phyloP scores from a whole-genome alignment of 331 rosid species.

The Quercus lobata region DNA sequence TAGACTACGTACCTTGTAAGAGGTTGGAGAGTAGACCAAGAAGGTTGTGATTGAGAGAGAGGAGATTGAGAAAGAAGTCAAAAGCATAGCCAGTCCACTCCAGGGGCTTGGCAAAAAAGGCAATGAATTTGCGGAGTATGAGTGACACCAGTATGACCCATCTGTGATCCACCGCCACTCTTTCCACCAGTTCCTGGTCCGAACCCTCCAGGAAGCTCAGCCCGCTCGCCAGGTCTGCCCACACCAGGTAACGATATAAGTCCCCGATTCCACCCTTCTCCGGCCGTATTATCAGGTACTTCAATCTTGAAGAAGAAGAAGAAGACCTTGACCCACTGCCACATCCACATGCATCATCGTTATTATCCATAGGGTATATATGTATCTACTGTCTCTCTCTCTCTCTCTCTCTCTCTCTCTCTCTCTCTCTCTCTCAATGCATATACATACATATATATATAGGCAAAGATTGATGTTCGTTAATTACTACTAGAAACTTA shows the following conservation, averaged over 20 bases:
- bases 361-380: background rate
- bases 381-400: no score
- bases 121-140: slow-evolving; percentile 44
- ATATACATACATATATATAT: no score
- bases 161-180: slow-evolving; percentile 28
- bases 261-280: slow-evolving; percentile 52
- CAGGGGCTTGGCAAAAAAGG: slow-evolving; percentile 54
- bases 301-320: background rate
- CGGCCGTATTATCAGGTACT: slow-evolving; percentile 56
- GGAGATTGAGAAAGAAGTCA: slow-evolving; percentile 67
- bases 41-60: slow-evolving; percentile 47
- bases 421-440: no score
- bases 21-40: slow-evolving; percentile 48
- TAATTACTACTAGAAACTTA: no score
- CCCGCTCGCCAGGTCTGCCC: slow-evolving; percentile 25
- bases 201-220: slow-evolving; percentile 39
- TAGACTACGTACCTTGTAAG: slow-evolving; percentile 31
- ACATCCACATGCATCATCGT: background rate
- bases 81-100: slow-evolving; percentile 54
- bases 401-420: no score
- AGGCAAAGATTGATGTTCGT: no score
- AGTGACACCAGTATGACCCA: slow-evolving; percentile 65
- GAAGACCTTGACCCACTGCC: background rate
- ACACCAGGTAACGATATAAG: slow-evolving; percentile 31
- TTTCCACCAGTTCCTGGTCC: slow-evolving; percentile 21